Evolutionary conservation across 163 green algal species (phyloP).

Genomic region (Chlamydomonas reinhardtii): DNA sequence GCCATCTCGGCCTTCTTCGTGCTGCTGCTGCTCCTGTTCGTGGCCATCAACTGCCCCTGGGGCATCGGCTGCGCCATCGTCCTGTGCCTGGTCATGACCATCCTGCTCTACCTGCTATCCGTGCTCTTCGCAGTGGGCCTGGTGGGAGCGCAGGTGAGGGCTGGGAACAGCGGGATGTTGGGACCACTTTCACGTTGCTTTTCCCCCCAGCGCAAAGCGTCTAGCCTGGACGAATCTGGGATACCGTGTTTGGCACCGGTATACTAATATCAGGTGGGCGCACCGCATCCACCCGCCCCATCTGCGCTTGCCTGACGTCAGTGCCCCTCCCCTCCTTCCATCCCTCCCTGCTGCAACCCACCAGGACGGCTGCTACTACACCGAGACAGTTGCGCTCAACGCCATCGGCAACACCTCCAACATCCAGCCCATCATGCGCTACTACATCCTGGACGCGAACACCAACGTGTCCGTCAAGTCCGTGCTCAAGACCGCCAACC

Average conservation of each 20-base stretch:
- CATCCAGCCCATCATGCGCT: conserved; percentile 32
- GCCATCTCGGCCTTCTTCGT: conserved; percentile 49
- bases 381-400: conserved; percentile 29
- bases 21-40: conserved; percentile 34
- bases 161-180: too few relatives aligned
- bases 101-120: conserved; percentile 48
- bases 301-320: too few relatives aligned
- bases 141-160: neutral
- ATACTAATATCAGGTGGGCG: too few relatives aligned
- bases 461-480: conserved; percentile 23
- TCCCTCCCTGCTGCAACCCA: too few relatives aligned
- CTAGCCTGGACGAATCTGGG: too few relatives aligned
- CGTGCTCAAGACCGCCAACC: conserved; percentile 42
- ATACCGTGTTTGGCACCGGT: too few relatives aligned
- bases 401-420: neutral
- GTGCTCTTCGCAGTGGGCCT: conserved; percentile 44
- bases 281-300: too few relatives aligned
- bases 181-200: too few relatives aligned
- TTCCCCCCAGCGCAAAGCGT: too few relatives aligned
- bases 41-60: conserved; percentile 57
- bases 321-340: too few relatives aligned
- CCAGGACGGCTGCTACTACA: conserved; percentile 43
- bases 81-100: neutral
- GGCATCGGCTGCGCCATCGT: conserved; percentile 42
- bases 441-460: conserved; percentile 49